Conservation (phyloP, 208 protist genomes). For the Acanthamoeba sp. region DNA sequence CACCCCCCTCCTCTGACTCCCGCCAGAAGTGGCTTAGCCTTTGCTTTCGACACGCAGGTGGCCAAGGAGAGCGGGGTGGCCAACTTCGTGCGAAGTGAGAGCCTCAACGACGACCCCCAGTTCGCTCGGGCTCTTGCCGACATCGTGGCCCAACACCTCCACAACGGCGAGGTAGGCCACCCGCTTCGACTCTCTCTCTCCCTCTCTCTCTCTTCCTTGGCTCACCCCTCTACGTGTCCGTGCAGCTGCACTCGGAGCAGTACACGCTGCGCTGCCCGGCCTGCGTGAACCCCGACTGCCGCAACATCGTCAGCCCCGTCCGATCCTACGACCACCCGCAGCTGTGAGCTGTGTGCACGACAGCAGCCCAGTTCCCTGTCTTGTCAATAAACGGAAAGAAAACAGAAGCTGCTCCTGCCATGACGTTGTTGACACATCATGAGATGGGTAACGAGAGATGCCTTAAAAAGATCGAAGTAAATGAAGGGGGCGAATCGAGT, state of each 20-base stretch:
- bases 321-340: not conserved
- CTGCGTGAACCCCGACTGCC: constrained; percentile 55
- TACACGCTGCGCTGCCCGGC: constrained; percentile 31
- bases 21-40: not conserved
- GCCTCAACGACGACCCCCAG: constrained; percentile 80
- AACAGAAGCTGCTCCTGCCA: no score
- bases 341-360: no score
- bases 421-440: no score
- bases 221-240: no score
- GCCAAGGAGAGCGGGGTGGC: constrained; percentile 76
- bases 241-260: constrained; percentile 7
- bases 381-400: no score
- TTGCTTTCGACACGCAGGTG: constrained; percentile 19
- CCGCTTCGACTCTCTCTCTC: not conserved
- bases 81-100: constrained; percentile 65
- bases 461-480: no score
- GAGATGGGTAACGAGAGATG: no score
- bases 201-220: not conserved
- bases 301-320: constrained; percentile 6
- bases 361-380: no score
- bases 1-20: not conserved
- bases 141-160: constrained; percentile 78
- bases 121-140: constrained; percentile 79
- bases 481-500: no score
- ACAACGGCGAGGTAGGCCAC: constrained; percentile 13